phyloP scores from a whole-genome alignment of 164 flowering plant genomes.

The Tinospora cordifolia region DNA sequence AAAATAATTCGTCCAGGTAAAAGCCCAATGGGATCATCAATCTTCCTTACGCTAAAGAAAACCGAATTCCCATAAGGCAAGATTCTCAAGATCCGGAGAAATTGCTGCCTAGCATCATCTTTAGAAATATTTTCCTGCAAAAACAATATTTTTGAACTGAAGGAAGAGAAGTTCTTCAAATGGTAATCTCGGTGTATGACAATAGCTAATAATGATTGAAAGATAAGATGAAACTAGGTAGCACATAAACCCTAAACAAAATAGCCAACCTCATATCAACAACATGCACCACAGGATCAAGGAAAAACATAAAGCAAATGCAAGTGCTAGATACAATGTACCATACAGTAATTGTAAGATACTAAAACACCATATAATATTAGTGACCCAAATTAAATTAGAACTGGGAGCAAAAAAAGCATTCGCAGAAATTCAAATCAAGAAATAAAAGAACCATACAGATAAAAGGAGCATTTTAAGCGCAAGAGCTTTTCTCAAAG shows the following conservation, averaged over 20 bases:
- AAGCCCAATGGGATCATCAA: conserved; percentile 98
- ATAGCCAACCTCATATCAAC: background rate
- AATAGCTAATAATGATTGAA: background rate
- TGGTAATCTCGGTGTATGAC: background rate
- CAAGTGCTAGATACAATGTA: background rate
- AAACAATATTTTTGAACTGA: background rate
- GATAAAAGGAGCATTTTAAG: background rate
- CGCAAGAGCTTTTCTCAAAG: background rate
- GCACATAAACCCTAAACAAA: too few species aligned
- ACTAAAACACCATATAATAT: background rate
- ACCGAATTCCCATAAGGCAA: conserved; percentile 97
- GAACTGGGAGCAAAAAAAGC: background rate
- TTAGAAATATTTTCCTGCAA: conserved; percentile 70
- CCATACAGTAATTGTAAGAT: background rate
- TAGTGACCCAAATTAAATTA: background rate
- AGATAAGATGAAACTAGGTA: background rate
- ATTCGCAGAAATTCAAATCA: background rate
- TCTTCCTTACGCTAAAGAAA: conserved; percentile 90
- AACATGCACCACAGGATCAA: background rate
- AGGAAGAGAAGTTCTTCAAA: background rate
- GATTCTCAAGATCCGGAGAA: conserved; percentile 65
- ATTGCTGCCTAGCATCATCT: conserved; percentile 95
- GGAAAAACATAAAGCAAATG: too few species aligned
- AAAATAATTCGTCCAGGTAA: conserved; percentile 87
- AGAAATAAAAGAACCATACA: background rate